Evolutionary conservation across 1,284 basidiomycete genomes (phyloP), one percentile per base, ranked within the genome.

Genomic region (Moesziomyces aphidis): DNA sequence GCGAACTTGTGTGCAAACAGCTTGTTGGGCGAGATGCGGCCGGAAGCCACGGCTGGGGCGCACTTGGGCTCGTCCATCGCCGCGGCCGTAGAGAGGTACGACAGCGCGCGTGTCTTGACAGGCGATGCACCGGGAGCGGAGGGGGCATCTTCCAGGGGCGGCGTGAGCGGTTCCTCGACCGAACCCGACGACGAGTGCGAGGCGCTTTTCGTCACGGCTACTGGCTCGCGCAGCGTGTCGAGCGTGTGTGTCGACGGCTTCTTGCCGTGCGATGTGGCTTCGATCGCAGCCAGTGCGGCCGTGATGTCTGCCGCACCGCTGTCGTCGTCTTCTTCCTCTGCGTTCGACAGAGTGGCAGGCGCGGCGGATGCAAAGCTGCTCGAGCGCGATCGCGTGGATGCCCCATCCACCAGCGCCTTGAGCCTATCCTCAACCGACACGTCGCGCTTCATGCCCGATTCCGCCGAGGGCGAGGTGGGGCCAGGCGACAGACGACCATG

Each of bases 361-460:
- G 49, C 24, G 3, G 42, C 39, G 5, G 55, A 43, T 50, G 60
- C 55, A 26, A 58, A 52, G 51, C 48, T 69, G 17, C 17, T 34
- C 19, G 39, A 24, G 5, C 52, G 36, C n/a, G 58, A 55, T 4
- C 36, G 42, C 5, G 34, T 42, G 22, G 46, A 22, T 5, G 8
- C 24, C 3, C 55, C 54, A 10, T 54, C 61, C 51, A 79, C 44
- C 1, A 80, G 68, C 19, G 78, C 78, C 57, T 77, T 79, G 31
- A 80, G 63, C 23, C 78, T 46, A 31, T 79, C 65, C 51, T 80
- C 67, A 0, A 80, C 71, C 52, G 75, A 76, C 7, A 54, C 21
- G 5, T 64, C 71, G 5, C 61, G 49, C 50, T 60, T 65, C 45
- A 47, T 44, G 22, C 46, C 55, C 7, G n/a, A 39, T 46, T 48